phyloP scores from a whole-genome alignment of 148 eudicot genomes.

The Euryodendron excelsum region DNA sequence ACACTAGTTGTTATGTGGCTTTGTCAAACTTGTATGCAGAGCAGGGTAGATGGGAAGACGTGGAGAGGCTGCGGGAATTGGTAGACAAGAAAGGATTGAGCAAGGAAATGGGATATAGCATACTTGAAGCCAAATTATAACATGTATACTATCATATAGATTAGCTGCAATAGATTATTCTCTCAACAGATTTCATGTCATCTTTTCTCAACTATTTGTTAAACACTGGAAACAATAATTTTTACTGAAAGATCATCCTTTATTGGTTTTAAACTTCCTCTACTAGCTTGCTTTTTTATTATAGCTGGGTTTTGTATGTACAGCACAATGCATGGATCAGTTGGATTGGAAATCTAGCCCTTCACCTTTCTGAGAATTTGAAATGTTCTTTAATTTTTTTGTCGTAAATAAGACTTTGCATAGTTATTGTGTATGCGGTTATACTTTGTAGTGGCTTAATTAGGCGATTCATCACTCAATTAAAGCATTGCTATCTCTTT shows the following conservation, averaged over 20 bases:
- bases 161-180: conserved; percentile 13
- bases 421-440: conserved; percentile 7
- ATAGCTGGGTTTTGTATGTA: neutral
- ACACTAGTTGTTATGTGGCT: conserved; percentile 48
- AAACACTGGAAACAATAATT: neutral
- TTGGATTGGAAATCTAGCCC: neutral
- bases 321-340: neutral
- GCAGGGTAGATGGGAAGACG: conserved; percentile 66
- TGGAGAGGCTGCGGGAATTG: conserved; percentile 44
- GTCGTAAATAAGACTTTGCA: neutral
- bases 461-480: conserved; percentile 7
- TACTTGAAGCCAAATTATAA: conserved; percentile 23
- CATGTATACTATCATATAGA: neutral
- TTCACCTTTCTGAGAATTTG: neutral
- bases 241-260: neutral
- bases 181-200: conserved; percentile 12
- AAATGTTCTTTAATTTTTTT: neutral
- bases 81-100: conserved; percentile 33
- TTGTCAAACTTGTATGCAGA: conserved; percentile 69
- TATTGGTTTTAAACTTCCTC: neutral
- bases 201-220: neutral
- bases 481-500: neutral
- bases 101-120: conserved; percentile 54
- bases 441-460: neutral
- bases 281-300: neutral